Base-by-base conservation (phyloP, 2,329 filamentous ascomycete species). In the Oidium heveae region DNA sequence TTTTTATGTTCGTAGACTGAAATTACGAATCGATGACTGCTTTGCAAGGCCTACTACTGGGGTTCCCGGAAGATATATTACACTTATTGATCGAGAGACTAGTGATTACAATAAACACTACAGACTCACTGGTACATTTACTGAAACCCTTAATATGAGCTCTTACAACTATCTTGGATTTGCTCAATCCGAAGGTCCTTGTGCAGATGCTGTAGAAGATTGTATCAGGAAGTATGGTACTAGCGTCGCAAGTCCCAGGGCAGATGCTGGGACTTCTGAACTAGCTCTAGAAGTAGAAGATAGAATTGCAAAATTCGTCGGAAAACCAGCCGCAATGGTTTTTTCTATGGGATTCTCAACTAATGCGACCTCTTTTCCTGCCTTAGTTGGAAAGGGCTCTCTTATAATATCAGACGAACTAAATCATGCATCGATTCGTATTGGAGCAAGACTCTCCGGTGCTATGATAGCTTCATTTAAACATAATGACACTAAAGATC, bases 161-260 rank as follows among this genome's bases (percentile, higher is more conserved):
- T 98, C 91, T 1, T 98, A 98, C 75, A 98, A 98, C 69, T 98
- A 98, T 66, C 84, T 98, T 24, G 91, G 91, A 46, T 98, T 98
- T 63, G 91, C 91, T 53, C 91, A 98, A 68, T 95, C 91, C 0
- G 88, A 96, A 60, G 91, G 91, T 12, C 89, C 91, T 43, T 98
- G 91, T 65, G 91, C 91, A 50, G 89, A 96, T 66, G 82, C 85
- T 15, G 86, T 89, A 4, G 91, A 98, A 70, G 82, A 88, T 50
- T 78, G 77, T 50, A 79, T 94, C 59, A 80, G 78, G 68, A 88
- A 83, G 64, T 91, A 94, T 63, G 88, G 89, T 44, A 78, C 96
- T 59, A 84, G 80, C 63, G 76, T 82, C 61, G 81, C 80, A 66
- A 94, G 88, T 66, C 80, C 88, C 36, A 80, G 89, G 55, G 78